Percentiles rank a stretch among this genome's conserved stretches.
phyloP scores from a whole-genome alignment of 345 rosid genomes.

The Eutrema japonicum region DNA sequence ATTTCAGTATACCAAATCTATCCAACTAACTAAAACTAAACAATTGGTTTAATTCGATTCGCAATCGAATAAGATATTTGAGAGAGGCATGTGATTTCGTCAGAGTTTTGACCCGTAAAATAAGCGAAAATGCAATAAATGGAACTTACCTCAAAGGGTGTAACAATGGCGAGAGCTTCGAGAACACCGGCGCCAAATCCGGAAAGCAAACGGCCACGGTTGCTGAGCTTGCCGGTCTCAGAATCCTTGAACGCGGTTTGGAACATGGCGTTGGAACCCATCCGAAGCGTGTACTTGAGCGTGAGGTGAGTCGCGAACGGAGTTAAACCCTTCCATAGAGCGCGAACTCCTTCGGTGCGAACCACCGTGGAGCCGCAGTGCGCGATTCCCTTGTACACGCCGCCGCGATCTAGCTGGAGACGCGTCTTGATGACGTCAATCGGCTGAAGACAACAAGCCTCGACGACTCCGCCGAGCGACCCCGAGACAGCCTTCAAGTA shows the following conservation, averaged over 20 bases:
- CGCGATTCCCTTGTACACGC: conserved; percentile 72
- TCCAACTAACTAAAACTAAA: conserved; percentile 5
- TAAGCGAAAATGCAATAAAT: neutral
- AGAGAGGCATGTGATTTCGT: conserved; percentile 5
- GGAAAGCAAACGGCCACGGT: conserved; percentile 60
- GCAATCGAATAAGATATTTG: conserved; percentile 10
- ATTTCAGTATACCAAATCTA: neutral
- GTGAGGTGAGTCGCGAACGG: conserved; percentile 97
- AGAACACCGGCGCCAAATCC: conserved; percentile 98
- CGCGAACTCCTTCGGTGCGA: conserved; percentile 75
- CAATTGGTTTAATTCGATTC: neutral
- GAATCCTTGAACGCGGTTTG: conserved; percentile 83
- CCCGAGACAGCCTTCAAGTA: conserved; percentile 94
- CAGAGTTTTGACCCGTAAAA: conserved; percentile 5
- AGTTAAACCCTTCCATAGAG: conserved; percentile 93
- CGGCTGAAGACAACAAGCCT: conserved; percentile 90
- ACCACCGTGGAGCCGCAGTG: conserved; percentile 80
- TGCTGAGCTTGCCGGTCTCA: conserved; percentile 68
- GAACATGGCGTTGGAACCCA: conserved; percentile 89
- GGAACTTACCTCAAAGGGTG: conserved; percentile 82
- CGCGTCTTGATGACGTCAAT: conserved; percentile 95
- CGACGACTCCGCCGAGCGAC: conserved; percentile 85
- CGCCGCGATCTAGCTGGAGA: conserved; percentile 76
- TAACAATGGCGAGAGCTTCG: conserved; percentile 89
- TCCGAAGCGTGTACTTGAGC: conserved; percentile 80